Evolutionary conservation across 2,329 filamentous ascomycete species (phyloP).

Genomic region (Fulvia fulva): DNA sequence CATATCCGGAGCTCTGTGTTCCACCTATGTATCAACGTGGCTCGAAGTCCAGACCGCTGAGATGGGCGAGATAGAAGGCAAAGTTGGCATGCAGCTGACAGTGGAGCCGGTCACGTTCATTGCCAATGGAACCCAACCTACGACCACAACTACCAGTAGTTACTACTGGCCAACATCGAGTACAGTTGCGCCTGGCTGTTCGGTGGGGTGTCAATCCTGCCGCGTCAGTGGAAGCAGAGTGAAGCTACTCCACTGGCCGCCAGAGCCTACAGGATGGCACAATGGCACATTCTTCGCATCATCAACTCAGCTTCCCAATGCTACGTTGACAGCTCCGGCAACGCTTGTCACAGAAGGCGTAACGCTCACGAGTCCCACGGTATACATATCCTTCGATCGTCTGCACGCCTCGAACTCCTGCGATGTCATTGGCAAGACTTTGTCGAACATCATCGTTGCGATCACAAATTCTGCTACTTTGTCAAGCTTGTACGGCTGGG

Average conservation of each 20-base stretch:
- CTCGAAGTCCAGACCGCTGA: too few species aligned
- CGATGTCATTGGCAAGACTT: slow-evolving; percentile 9
- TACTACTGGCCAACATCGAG: slow-evolving; percentile 17
- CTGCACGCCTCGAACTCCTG: slow-evolving; percentile 22
- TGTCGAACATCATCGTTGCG: slow-evolving; percentile 19
- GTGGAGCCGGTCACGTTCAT: too few species aligned
- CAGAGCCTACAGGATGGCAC: neutral
- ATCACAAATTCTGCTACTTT: slow-evolving; percentile 13
- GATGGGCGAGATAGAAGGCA: too few species aligned
- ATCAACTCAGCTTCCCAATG: too few species aligned
- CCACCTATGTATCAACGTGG: too few species aligned
- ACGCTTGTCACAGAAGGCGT: slow-evolving; percentile 9
- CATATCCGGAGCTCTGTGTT: neutral
- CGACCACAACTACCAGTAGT: too few species aligned
- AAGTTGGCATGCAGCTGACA: slow-evolving; percentile 2
- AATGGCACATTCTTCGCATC: neutral
- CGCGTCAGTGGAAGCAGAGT: slow-evolving; percentile 19
- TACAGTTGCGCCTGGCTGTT: slow-evolving; percentile 15
- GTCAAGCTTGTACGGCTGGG: slow-evolving; percentile 14
- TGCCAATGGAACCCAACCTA: too few species aligned
- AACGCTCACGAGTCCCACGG: slow-evolving; percentile 21
- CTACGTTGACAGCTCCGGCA: too few species aligned
- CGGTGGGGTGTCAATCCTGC: slow-evolving; percentile 19
- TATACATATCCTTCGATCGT: slow-evolving; percentile 23
- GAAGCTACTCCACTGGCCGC: slow-evolving; percentile 21